These are phyloP conservation scores for Furcasterigmium furcatum DNA, from an alignment of 2,329 filamentous ascomycete species.

Conservation along the genomic window DNA sequence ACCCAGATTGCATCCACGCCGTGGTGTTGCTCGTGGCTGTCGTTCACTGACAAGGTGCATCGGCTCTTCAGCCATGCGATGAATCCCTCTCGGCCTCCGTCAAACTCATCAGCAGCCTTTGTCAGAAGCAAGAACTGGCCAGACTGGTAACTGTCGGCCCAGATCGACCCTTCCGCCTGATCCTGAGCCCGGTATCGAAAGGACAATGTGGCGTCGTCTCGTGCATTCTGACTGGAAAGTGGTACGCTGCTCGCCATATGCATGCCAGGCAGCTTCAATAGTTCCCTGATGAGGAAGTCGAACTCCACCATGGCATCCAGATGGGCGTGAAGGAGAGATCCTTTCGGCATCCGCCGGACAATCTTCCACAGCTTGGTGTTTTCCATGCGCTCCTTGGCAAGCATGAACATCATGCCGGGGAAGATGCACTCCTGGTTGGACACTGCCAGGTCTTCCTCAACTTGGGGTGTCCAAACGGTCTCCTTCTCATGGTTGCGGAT, in stretches of 20 bases:
- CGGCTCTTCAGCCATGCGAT: conserved; percentile 72
- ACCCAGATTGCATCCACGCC: conserved; percentile 82
- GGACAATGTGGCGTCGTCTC: conserved; percentile 50
- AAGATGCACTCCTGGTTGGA: conserved; percentile 63
- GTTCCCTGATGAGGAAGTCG: conserved; percentile 71
- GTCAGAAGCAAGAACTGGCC: conserved; percentile 55
- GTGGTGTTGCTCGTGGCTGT: conserved; percentile 76
- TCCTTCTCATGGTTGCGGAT: conserved; percentile 76
- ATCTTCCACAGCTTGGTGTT: conserved; percentile 82
- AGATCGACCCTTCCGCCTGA: conserved; percentile 52
- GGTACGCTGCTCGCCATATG: conserved; percentile 62
- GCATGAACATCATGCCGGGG: conserved; percentile 90
- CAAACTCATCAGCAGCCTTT: conserved; percentile 68
- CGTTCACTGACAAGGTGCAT: conserved; percentile 67
- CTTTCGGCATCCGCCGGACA: conserved; percentile 84
- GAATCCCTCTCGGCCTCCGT: conserved; percentile 69
- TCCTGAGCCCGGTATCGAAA: conserved; percentile 58
- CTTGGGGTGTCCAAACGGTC: conserved; percentile 71
- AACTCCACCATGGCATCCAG: conserved; percentile 89
- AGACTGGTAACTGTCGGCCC: conserved; percentile 60
- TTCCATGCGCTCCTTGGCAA: conserved; percentile 85
- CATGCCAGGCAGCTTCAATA: conserved; percentile 70
- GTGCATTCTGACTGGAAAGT: conserved; percentile 50
- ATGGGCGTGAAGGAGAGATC: conserved; percentile 80
- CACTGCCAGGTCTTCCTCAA: conserved; percentile 67